phyloP scores from a whole-genome alignment of 2,329 filamentous ascomycete genomes.

The Diaporthe sp. region DNA sequence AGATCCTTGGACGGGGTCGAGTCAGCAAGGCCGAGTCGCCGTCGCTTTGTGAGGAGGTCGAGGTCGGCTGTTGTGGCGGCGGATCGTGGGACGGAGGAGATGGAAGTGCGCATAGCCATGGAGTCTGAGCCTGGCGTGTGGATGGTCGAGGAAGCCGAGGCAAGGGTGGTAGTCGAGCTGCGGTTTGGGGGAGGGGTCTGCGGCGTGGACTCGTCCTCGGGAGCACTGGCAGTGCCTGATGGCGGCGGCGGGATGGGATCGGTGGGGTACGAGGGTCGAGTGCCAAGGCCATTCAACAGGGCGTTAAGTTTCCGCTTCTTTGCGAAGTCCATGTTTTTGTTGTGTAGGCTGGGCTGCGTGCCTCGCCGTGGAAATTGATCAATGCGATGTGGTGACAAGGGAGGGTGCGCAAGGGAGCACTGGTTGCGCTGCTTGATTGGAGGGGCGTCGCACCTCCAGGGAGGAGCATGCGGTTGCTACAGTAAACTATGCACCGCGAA shows the following conservation, averaged over 20 bases:
- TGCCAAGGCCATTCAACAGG: conserved; percentile 77
- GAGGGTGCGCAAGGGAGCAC: conserved; percentile 17
- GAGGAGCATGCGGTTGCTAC: conserved; percentile 13
- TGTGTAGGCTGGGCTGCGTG: background rate
- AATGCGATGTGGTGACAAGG: conserved; percentile 31
- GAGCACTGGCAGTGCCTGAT: conserved; percentile 49
- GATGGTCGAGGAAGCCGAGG: conserved; percentile 40
- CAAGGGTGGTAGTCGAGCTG: conserved; percentile 36
- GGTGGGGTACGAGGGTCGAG: conserved; percentile 53
- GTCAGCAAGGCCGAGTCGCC: conserved; percentile 62
- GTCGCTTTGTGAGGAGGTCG: conserved; percentile 66
- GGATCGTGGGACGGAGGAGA: conserved; percentile 41
- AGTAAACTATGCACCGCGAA: background rate
- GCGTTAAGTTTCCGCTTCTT: conserved; percentile 89
- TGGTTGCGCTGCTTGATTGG: conserved; percentile 19
- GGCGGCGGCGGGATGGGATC: conserved; percentile 50
- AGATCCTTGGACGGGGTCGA: conserved; percentile 54
- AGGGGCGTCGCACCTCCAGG: conserved; percentile 8
- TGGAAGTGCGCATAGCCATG: conserved; percentile 44
- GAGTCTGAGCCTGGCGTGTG: conserved; percentile 43
- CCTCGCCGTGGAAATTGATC: conserved; percentile 21
- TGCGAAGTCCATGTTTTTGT: conserved; percentile 39
- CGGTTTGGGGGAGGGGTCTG: conserved; percentile 35
- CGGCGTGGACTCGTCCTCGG: conserved; percentile 52
- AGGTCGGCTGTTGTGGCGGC: conserved; percentile 50